Base-by-base conservation (phyloP, 2,329 filamentous ascomycete species). In the Fusarium secorum region DNA sequence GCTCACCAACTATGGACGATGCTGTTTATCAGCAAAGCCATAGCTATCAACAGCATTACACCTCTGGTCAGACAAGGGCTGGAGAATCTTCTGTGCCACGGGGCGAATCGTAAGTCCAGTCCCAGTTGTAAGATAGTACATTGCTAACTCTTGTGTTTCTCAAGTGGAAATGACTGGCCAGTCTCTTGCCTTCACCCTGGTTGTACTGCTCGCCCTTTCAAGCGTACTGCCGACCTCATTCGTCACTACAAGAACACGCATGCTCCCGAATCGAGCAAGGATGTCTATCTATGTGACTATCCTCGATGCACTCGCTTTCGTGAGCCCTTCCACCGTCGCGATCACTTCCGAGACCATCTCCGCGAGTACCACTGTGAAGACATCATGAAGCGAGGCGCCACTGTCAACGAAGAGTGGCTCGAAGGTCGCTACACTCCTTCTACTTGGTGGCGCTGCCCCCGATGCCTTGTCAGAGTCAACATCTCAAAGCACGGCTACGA, bases 341-440 rank as follows among this genome's bases (percentile, higher is more conserved):
- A 89, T 68, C 87, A 89, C 78, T 87, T 83, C 74, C 82, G 87
- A 39, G 86, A 88, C 62, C 87, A 89, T 75, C 82, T 87, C 39
- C 83, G 87, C 35, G 83, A 86, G 48, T 87, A 81, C 67, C 87
- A 89, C 80, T 81, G 81, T 59, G 87, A 89, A 73, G 86, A 88
- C 65, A 82, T 87, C 36, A 79, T 81, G 71, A 85, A 85, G 79
- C 83, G 85, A 22, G 82, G 83, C 32, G 77, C 76, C 26, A 72
- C 76, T 53, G 68, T 78, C 60, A 75, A 77, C 42, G 78, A 79
- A 39, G 79, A 79, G 66, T 85, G 82, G 83, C 73, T 82, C 48
- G 74, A 80, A 14, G 78, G 75, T 49, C 81, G 84, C 63, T 79
- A 80, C 56, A 74, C 84, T 35, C 77, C 80, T 26, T 64, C 64